phyloP scores from a whole-genome alignment of 768 basidiomycete species.

The Lentinula boryana region DNA sequence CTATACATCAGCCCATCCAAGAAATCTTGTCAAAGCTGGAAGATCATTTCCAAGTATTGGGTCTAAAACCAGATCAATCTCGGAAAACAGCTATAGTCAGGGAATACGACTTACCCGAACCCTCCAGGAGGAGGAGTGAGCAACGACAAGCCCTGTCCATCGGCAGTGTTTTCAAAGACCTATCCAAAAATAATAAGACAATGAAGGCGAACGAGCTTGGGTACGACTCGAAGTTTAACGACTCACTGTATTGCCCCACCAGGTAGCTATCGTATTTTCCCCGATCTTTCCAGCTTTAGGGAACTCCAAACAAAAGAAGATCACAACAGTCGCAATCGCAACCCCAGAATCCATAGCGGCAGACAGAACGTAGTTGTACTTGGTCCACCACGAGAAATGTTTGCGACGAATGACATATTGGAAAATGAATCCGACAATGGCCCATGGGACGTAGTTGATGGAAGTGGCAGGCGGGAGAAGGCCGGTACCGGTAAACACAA shows the following conservation, averaged over 20 bases:
- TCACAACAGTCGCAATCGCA: conserved; percentile 37
- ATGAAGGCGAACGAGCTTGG: background rate
- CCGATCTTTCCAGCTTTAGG: conserved; percentile 60
- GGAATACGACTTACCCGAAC: conserved; percentile 25
- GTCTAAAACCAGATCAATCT: background rate
- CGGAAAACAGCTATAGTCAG: conserved; percentile 12
- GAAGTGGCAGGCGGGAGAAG: conserved; percentile 62
- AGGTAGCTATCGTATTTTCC: conserved; percentile 39
- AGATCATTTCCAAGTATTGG: background rate
- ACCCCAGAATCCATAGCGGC: conserved; percentile 51
- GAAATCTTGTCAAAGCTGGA: background rate
- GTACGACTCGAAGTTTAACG: background rate
- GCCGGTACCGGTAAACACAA: conserved; percentile 56
- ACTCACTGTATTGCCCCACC: conserved; percentile 66
- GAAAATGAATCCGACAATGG: conserved; percentile 50
- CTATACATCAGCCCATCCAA: background rate
- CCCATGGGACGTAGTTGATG: conserved; percentile 66
- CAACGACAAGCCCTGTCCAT: conserved; percentile 31
- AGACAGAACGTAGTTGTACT: conserved; percentile 54
- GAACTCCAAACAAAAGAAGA: conserved; percentile 55
- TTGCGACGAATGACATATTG: conserved; percentile 53
- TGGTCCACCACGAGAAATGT: conserved; percentile 68
- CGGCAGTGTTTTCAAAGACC: conserved; percentile 27
- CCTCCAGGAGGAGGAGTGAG: conserved; percentile 22
- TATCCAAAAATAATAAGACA: conserved; percentile 22